These are phyloP conservation scores for Marasmius oreades DNA, from an alignment of 1,284 basidiomycete species.

Conservation along the genomic window DNA sequence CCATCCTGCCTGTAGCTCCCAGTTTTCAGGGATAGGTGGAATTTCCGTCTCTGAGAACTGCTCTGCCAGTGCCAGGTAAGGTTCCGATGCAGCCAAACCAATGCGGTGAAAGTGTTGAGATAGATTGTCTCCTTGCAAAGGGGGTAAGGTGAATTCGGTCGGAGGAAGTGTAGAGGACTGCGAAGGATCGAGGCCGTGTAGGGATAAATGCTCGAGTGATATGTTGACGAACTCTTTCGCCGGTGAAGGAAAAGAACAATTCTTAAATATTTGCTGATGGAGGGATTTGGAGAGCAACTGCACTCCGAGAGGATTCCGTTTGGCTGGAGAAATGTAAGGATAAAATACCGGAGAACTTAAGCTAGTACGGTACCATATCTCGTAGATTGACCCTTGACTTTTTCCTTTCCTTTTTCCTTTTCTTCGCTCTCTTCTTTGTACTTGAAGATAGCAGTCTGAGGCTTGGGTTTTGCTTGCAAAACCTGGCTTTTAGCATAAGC, in stretches of 20 bases:
- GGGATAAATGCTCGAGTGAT: slow-evolving; percentile 73
- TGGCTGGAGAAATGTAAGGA: slow-evolving; percentile 33
- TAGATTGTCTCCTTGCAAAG: slow-evolving; percentile 79
- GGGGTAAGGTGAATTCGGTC: slow-evolving; percentile 79
- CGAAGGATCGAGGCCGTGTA: slow-evolving; percentile 77
- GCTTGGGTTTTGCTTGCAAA: slow-evolving; percentile 9
- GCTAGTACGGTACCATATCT: slow-evolving; percentile 9
- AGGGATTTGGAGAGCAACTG: slow-evolving; percentile 83
- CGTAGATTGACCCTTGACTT: not conserved
- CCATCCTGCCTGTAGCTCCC: slow-evolving; percentile 84
- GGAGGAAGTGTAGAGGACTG: slow-evolving; percentile 81
- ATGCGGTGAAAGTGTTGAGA: slow-evolving; percentile 89
- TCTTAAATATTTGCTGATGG: slow-evolving; percentile 84
- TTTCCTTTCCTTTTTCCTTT: slow-evolving; percentile 3
- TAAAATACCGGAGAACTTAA: not conserved
- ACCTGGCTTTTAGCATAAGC: slow-evolving; percentile 7
- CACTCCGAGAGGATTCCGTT: slow-evolving; percentile 87
- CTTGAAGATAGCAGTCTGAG: slow-evolving; percentile 10
- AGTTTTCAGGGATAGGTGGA: slow-evolving; percentile 67
- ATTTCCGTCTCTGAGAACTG: slow-evolving; percentile 53
- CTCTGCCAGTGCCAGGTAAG: slow-evolving; percentile 78
- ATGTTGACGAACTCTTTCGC: slow-evolving; percentile 66
- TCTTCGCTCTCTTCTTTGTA: slow-evolving; percentile 11
- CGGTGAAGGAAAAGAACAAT: slow-evolving; percentile 62
- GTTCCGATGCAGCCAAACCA: slow-evolving; percentile 70